These are phyloP conservation scores for Epichloe glyceriae DNA, from an alignment of 2,329 filamentous ascomycete species.

Conservation along the genomic window DNA sequence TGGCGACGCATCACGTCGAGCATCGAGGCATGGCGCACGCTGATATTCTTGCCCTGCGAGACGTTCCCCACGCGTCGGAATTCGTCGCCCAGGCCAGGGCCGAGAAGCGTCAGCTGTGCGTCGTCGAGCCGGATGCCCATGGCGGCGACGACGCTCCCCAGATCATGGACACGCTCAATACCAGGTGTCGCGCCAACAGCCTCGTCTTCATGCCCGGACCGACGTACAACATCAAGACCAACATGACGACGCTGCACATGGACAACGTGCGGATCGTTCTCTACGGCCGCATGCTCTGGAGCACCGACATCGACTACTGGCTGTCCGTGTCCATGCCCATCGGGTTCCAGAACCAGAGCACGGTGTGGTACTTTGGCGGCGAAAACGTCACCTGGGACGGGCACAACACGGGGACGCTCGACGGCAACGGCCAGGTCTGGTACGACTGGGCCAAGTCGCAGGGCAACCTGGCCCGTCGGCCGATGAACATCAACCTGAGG, in stretches of 20 bases:
- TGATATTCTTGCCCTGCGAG: background rate
- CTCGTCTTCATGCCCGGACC: conserved; percentile 21
- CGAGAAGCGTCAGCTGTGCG: conserved; percentile 15
- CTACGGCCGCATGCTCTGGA: conserved; percentile 25
- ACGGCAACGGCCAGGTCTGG: conserved; percentile 49
- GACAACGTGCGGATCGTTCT: conserved; percentile 31
- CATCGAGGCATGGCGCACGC: conserved; percentile 2
- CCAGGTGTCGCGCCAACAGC: conserved; percentile 16
- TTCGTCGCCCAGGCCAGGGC: conserved; percentile 6
- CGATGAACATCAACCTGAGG: conserved; percentile 35
- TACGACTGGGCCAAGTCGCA: conserved; percentile 34
- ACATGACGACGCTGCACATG: conserved; percentile 22
- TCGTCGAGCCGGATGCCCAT: conserved; percentile 14
- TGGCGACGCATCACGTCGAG: background rate
- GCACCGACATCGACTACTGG: conserved; percentile 37
- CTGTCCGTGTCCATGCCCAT: conserved; percentile 35
- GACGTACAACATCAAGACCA: conserved; percentile 20
- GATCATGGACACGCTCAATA: conserved; percentile 20
- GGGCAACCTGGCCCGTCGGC: conserved; percentile 34
- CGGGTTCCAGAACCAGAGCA: conserved; percentile 42
- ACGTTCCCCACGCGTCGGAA: background rate
- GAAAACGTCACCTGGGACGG: conserved; percentile 35
- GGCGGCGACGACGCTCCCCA: conserved; percentile 19
- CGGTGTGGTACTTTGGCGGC: conserved; percentile 42
- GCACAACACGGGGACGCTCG: conserved; percentile 36